These are phyloP conservation scores for Xylariaceae sp. DNA, from an alignment of 2,329 filamentous ascomycete species.

Conservation along the genomic window DNA sequence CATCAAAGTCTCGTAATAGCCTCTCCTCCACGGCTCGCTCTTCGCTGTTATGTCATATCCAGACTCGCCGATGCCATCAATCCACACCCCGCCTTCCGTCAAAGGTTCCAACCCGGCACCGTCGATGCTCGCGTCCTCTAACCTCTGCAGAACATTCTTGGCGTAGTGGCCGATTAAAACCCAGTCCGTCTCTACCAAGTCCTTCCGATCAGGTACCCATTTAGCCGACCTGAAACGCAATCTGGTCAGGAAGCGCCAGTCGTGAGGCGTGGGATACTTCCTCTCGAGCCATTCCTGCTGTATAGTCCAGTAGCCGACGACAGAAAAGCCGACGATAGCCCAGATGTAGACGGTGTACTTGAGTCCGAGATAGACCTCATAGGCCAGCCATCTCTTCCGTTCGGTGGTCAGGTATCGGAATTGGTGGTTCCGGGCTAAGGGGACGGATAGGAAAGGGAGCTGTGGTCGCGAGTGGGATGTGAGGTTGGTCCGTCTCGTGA, in stretches of 20 bases:
- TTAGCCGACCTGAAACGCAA: conserved; percentile 68
- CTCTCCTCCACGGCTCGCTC: conserved; percentile 81
- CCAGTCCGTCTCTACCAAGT: conserved; percentile 66
- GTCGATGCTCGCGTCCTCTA: conserved; percentile 72
- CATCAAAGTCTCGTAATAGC: conserved; percentile 84
- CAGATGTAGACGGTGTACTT: conserved; percentile 71
- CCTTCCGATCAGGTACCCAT: conserved; percentile 59
- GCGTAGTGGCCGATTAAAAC: conserved; percentile 64
- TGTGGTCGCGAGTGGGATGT: conserved; percentile 45
- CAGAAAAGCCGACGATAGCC: conserved; percentile 61
- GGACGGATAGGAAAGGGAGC: conserved; percentile 56
- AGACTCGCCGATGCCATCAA: conserved; percentile 56
- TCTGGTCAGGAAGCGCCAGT: conserved; percentile 76
- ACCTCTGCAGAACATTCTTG: conserved; percentile 60
- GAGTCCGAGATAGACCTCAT: conserved; percentile 69
- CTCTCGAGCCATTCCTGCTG: conserved; percentile 77
- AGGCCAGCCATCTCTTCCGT: conserved; percentile 68
- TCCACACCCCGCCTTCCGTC: conserved; percentile 53
- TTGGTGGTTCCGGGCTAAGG: conserved; percentile 49
- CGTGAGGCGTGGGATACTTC: conserved; percentile 76
- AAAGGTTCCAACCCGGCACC: conserved; percentile 66
- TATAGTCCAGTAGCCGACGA: conserved; percentile 65
- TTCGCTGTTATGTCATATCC: conserved; percentile 72
- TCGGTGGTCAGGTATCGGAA: conserved; percentile 80
- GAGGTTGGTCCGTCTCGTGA: conserved; percentile 60